A percentile compares a stretch with the other conserved stretches of the same genome.
Conservation (phyloP, 2,329 filamentous ascomycete species). For the Curvularia eragrostidis region DNA sequence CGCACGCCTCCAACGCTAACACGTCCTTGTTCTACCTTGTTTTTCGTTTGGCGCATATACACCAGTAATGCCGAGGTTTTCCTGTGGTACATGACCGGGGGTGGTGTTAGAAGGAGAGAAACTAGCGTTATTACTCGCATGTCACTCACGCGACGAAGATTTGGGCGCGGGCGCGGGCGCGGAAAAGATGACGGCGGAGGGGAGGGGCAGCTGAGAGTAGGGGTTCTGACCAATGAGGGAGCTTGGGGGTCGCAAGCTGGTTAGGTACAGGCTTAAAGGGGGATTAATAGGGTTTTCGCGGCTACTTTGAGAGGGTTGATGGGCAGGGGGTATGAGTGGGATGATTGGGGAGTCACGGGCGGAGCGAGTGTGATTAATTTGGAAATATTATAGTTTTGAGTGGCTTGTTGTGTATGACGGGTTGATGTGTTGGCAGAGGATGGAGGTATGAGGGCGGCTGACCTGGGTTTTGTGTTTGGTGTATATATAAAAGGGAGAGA, state of each 20-base stretch:
- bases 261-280: not conserved
- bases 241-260: not conserved
- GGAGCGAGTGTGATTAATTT: not conserved
- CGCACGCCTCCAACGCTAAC: too few species aligned
- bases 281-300: not conserved
- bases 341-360: not conserved
- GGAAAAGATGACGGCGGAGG: too few species aligned
- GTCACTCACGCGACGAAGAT: not conserved
- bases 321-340: not conserved
- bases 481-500: not conserved
- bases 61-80: not conserved
- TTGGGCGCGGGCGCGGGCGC: too few species aligned
- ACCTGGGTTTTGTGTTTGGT: not conserved
- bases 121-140: not conserved
- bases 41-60: not conserved
- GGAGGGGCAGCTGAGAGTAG: not conserved
- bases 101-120: not conserved
- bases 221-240: not conserved
- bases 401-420: not conserved
- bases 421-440: not conserved
- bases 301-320: not conserved
- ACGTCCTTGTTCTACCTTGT: too few species aligned
- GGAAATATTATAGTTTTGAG: not conserved
- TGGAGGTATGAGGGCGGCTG: not conserved
- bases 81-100: not conserved